Percentiles rank a stretch among this genome's conserved stretches.
Evolutionary conservation across 2,329 filamentous ascomycete species (phyloP).

Genomic region (Sporothrix phasma): DNA sequence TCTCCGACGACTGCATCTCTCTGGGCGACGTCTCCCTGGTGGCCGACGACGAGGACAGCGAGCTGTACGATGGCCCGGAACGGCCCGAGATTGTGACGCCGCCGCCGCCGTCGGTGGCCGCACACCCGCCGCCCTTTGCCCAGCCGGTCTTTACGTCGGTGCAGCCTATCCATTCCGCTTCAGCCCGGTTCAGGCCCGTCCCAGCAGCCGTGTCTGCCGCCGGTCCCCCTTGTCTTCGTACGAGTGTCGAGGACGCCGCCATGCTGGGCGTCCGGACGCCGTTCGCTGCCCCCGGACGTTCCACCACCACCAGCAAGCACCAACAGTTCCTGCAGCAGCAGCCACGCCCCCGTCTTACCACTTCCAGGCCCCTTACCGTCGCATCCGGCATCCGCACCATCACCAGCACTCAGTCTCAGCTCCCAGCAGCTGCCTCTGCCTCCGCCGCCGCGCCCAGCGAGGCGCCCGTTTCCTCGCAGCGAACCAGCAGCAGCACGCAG

Average conservation of each 20-base stretch:
- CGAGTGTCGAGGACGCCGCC: conserved; percentile 37
- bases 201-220: conserved; percentile 8
- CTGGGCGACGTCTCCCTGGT: conserved; percentile 18
- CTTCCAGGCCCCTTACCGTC: not conserved
- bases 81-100: conserved; percentile 30
- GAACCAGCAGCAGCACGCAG: not conserved
- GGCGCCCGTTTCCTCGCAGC: not conserved
- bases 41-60: conserved; percentile 24
- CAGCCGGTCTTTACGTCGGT: too few relatives aligned
- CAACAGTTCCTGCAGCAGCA: conserved; percentile 7
- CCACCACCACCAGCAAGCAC: conserved; percentile 9
- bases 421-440: conserved; percentile 12
- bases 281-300: not conserved
- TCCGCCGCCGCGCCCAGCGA: conserved; percentile 24
- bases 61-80: conserved; percentile 38
- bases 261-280: conserved; percentile 23
- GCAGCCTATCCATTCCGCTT: not conserved
- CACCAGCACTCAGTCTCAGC: not conserved
- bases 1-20: conserved; percentile 7
- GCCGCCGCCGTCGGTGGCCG: conserved; percentile 24
- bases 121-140: conserved; percentile 8
- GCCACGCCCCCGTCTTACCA: conserved; percentile 10
- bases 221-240: conserved; percentile 30
- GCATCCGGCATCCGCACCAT: not conserved
- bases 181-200: not conserved